These are phyloP conservation scores for Thymus quinquecostatus DNA, from an alignment of 257 asterid genomes.

Conservation along the genomic window DNA sequence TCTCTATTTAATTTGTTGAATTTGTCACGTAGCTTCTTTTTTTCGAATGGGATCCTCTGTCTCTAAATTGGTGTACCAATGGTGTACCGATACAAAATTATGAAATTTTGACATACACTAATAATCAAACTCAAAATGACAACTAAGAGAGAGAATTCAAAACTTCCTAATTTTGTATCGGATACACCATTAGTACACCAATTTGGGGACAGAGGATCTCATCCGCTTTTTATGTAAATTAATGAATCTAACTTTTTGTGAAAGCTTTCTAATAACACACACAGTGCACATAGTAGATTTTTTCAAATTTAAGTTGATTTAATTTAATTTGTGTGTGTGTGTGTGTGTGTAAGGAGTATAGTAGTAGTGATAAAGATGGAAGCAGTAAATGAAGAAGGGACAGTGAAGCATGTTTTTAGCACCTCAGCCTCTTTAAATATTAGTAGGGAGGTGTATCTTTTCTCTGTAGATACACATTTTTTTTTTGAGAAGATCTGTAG, in stretches of 20 bases:
- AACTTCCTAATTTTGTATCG: too few species aligned
- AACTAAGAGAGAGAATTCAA: too few species aligned
- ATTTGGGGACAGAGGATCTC: too few species aligned
- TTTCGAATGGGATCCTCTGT: too few species aligned
- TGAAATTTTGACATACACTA: too few species aligned
- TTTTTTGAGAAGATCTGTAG: background rate
- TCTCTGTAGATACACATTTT: slow-evolving; percentile 27
- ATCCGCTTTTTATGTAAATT: too few species aligned
- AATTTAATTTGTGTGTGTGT: background rate
- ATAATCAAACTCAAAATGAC: too few species aligned
- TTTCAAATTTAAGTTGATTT: background rate
- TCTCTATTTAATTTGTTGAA: background rate
- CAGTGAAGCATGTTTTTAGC: slow-evolving; percentile 44
- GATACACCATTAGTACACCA: too few species aligned
- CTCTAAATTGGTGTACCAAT: too few species aligned
- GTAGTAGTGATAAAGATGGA: slow-evolving; percentile 33
- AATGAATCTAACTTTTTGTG: too few species aligned
- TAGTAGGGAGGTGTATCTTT: slow-evolving; percentile 32
- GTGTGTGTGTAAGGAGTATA: background rate
- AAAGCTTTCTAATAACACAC: background rate
- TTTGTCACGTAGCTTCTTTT: too few species aligned
- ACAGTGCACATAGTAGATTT: slow-evolving; percentile 2
- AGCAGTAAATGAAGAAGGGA: slow-evolving; percentile 34
- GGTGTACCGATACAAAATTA: too few species aligned
- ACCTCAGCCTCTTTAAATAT: slow-evolving; percentile 28